Percentiles rank a stretch among this genome's conserved stretches.
Evolutionary conservation across 139 green algal species (phyloP).

Genomic region (Coelastrella sp.): DNA sequence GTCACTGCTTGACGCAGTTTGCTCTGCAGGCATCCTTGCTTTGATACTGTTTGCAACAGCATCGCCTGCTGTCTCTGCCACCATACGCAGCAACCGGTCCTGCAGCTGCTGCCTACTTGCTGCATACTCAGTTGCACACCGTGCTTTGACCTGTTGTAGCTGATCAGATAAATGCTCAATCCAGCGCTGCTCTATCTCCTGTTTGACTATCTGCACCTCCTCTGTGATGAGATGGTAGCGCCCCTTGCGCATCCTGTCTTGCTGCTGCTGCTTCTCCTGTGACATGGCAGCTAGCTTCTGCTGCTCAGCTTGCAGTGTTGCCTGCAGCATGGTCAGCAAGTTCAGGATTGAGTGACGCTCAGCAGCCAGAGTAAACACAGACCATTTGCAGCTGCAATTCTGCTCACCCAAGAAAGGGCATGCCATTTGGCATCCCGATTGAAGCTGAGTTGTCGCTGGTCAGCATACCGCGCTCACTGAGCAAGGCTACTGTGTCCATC

Average conservation of each 20-base stretch:
- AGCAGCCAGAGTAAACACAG: background rate
- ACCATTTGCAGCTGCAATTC: background rate
- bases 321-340: background rate
- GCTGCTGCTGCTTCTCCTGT: background rate
- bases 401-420: too few relatives aligned
- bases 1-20: too few relatives aligned
- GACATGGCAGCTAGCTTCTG: background rate
- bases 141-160: background rate
- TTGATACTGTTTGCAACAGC: background rate
- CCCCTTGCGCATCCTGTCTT: conserved; percentile 9
- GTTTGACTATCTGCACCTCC: conserved; percentile 5
- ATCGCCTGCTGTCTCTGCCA: background rate
- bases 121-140: background rate
- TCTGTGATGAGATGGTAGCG: conserved; percentile 27
- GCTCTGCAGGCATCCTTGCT: background rate
- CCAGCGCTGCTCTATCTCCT: background rate
- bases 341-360: background rate
- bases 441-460: background rate
- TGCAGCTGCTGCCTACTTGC: background rate
- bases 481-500: too few relatives aligned
- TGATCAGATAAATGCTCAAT: background rate
- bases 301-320: background rate
- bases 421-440: background rate
- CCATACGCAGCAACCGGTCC: background rate
- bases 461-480: background rate